Evolutionary conservation across 768 basidiomycete species (phyloP).

Genomic region (Amanita rubescens): DNA sequence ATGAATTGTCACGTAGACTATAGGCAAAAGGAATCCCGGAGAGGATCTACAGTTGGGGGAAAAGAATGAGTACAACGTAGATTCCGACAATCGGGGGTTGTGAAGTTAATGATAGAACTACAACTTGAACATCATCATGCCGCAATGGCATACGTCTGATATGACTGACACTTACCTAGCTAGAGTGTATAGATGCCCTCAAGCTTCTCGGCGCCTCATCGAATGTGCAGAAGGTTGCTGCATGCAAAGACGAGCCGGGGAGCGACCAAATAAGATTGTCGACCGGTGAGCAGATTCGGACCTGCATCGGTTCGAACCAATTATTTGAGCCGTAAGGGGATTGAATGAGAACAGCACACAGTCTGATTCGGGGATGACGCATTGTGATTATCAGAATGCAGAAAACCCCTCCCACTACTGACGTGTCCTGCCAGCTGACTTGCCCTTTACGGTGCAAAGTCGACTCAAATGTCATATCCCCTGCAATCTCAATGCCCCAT

Average conservation of each 20-base stretch:
- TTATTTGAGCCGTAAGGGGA: too few species aligned
- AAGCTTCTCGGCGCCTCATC: background rate
- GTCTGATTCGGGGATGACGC: background rate
- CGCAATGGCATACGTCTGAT: background rate
- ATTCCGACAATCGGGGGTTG: background rate
- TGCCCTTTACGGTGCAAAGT: background rate
- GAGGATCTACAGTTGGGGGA: background rate
- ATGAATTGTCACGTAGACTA: background rate
- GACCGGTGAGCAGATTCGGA: background rate
- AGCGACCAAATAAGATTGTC: background rate
- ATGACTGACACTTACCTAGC: background rate
- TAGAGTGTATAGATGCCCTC: background rate
- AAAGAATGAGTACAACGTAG: background rate
- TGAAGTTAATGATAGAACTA: conserved; percentile 2
- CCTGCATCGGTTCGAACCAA: background rate
- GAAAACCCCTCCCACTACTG: background rate
- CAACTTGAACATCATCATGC: too few species aligned
- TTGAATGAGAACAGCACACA: background rate
- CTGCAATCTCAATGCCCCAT: background rate
- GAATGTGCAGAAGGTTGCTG: background rate
- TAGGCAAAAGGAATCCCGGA: background rate
- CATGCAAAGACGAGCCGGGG: background rate
- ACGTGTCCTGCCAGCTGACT: background rate
- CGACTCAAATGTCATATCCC: background rate
- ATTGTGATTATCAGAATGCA: background rate